Conservation (phyloP, 2,329 filamentous ascomycete genomes). For the Aspergillus pseudoviridinutans region DNA sequence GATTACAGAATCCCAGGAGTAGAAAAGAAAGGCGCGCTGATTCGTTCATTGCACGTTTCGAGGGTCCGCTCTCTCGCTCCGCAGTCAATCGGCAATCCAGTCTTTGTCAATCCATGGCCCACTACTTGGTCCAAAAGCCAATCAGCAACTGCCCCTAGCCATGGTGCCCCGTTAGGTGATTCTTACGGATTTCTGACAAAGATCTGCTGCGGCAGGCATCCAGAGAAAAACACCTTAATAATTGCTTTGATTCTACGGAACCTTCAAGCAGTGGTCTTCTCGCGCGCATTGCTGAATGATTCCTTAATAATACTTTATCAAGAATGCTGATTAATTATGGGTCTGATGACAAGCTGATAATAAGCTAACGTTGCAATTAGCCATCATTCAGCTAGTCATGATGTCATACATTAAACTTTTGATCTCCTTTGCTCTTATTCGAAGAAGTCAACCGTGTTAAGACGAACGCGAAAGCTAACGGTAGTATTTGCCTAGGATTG, state of each 20-base stretch:
- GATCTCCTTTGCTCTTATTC: not conserved
- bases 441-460: not conserved
- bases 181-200: not conserved
- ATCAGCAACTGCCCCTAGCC: not conserved
- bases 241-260: not conserved
- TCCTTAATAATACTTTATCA: constrained; percentile 1
- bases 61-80: not conserved
- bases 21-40: not conserved
- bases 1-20: not conserved
- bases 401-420: constrained; percentile 3
- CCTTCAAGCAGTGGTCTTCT: not conserved
- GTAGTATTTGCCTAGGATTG: not conserved
- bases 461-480: too few relatives aligned
- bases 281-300: constrained; percentile 4
- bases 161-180: not conserved
- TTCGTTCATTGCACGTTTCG: not conserved
- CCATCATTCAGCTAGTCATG: not conserved
- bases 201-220: too few relatives aligned
- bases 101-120: not conserved
- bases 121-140: not conserved
- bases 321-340: not conserved
- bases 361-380: not conserved
- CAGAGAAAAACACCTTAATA: not conserved
- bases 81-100: not conserved
- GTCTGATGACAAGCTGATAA: not conserved